Conservation (phyloP, 192 early-diverging fungal genomes). For the Coemansia guatemalensis region DNA sequence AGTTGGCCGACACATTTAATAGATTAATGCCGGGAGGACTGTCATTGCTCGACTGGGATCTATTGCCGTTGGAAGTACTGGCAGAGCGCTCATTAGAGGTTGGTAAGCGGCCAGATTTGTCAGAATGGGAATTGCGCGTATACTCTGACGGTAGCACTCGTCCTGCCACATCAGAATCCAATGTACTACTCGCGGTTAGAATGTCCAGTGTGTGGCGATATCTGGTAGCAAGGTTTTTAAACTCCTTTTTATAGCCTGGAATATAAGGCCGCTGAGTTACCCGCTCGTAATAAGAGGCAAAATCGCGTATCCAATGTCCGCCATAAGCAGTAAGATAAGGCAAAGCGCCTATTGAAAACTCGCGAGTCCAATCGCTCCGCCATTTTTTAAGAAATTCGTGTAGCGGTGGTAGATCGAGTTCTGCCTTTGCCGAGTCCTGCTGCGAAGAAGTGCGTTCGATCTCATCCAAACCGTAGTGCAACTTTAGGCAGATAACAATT, state of each 20-base stretch:
- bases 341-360: slow-evolving; percentile 24
- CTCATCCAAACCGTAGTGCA: slow-evolving; percentile 53
- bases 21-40: not conserved
- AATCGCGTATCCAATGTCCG: slow-evolving; percentile 22
- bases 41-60: no score
- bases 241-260: not conserved
- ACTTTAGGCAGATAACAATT: slow-evolving; percentile 36
- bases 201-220: slow-evolving; percentile 21
- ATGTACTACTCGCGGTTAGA: slow-evolving; percentile 1
- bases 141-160: slow-evolving; percentile 27
- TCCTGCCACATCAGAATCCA: slow-evolving; percentile 11
- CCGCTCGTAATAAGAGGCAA: slow-evolving; percentile 32
- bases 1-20: not conserved
- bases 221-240: slow-evolving; percentile 15
- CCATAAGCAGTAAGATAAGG: slow-evolving; percentile 31
- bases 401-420: slow-evolving; percentile 29
- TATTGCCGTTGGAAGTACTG: no score
- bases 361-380: slow-evolving; percentile 34
- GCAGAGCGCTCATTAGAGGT: no score
- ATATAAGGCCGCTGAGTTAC: slow-evolving; percentile 9
- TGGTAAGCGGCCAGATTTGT: no score
- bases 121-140: not conserved
- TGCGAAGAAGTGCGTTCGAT: slow-evolving; percentile 26
- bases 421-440: not conserved
- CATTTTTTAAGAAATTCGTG: slow-evolving; percentile 32